These are phyloP conservation scores for Meyerozyma elateridarum DNA, from an alignment of 1,139 yeast species.

Conservation along the genomic window DNA sequence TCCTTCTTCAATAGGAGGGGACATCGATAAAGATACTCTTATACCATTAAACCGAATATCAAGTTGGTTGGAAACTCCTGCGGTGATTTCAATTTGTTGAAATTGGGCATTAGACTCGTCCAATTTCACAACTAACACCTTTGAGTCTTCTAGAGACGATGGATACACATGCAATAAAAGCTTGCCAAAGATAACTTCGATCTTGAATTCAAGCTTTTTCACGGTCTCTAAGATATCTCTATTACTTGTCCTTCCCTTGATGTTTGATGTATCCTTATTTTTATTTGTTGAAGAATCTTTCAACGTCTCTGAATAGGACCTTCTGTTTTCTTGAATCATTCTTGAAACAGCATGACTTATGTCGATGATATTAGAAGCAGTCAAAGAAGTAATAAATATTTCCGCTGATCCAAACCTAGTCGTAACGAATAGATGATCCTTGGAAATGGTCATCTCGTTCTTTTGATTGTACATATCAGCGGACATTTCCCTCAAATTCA, in stretches of 20 bases:
- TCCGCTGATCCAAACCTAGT: slow-evolving; percentile 53
- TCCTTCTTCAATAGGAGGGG: slow-evolving; percentile 42
- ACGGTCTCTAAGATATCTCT: slow-evolving; percentile 34
- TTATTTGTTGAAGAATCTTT: slow-evolving; percentile 39
- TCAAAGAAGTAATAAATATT: slow-evolving; percentile 71
- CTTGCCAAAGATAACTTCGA: slow-evolving; percentile 55
- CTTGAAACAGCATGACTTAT: slow-evolving; percentile 67
- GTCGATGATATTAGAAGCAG: slow-evolving; percentile 79
- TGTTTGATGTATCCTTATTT: slow-evolving; percentile 8
- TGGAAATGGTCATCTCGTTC: slow-evolving; percentile 39
- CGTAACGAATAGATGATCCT: slow-evolving; percentile 60
- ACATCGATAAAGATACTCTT: slow-evolving; percentile 57
- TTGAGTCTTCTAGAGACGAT: slow-evolving; percentile 67
- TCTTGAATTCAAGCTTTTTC: slow-evolving; percentile 38
- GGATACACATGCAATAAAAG: slow-evolving; percentile 69
- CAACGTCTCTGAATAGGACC: slow-evolving; percentile 70
- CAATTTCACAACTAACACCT: slow-evolving; percentile 62
- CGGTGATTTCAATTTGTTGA: slow-evolving; percentile 48
- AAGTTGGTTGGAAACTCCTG: slow-evolving; percentile 45
- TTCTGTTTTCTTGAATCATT: slow-evolving; percentile 66
- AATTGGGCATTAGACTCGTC: slow-evolving; percentile 59
- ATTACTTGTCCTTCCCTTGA: slow-evolving; percentile 16
- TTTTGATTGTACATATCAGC: slow-evolving; percentile 67
- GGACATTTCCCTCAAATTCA: slow-evolving; percentile 44
- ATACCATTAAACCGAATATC: slow-evolving; percentile 58